Evolutionary conservation across 495 filamentous ascomycete genomes (phyloP).

Genomic region (Annulohypoxylon maeteangense): DNA sequence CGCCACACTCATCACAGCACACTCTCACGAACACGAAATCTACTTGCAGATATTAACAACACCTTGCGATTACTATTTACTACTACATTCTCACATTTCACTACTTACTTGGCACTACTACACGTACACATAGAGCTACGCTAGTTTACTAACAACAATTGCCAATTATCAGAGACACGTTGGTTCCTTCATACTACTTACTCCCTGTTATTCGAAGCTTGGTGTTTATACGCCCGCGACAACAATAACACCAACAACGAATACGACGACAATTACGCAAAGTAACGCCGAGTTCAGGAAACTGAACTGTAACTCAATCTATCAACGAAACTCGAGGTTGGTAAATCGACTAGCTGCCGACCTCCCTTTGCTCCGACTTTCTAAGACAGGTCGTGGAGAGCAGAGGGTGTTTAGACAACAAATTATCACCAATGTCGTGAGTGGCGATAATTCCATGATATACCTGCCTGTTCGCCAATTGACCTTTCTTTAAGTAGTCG

Average conservation of each 20-base stretch:
- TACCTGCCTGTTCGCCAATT: constrained; percentile 28
- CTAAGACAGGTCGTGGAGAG: constrained; percentile 54
- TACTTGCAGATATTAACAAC: neutral
- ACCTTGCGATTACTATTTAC: neutral
- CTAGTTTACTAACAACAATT: constrained; percentile 24
- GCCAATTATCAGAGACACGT: constrained; percentile 15
- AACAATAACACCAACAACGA: neutral
- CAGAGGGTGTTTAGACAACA: constrained; percentile 50
- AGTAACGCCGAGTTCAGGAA: neutral
- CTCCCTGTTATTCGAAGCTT: constrained; percentile 2
- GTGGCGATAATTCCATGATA: constrained; percentile 37
- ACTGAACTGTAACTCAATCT: constrained; percentile 22
- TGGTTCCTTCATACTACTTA: constrained; percentile 10
- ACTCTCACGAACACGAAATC: neutral
- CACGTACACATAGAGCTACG: neutral
- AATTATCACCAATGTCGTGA: constrained; percentile 63
- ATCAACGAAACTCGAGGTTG: constrained; percentile 16
- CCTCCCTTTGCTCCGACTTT: constrained; percentile 52
- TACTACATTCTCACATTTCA: neutral
- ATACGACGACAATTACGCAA: constrained; percentile 10
- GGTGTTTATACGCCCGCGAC: constrained; percentile 1
- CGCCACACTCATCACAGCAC: constrained; percentile 6
- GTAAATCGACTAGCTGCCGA: constrained; percentile 27
- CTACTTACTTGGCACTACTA: neutral
- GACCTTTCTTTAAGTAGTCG: constrained; percentile 40